phyloP scores from a whole-genome alignment of 2,329 filamentous ascomycete species.

The Colletotrichum navitas region DNA sequence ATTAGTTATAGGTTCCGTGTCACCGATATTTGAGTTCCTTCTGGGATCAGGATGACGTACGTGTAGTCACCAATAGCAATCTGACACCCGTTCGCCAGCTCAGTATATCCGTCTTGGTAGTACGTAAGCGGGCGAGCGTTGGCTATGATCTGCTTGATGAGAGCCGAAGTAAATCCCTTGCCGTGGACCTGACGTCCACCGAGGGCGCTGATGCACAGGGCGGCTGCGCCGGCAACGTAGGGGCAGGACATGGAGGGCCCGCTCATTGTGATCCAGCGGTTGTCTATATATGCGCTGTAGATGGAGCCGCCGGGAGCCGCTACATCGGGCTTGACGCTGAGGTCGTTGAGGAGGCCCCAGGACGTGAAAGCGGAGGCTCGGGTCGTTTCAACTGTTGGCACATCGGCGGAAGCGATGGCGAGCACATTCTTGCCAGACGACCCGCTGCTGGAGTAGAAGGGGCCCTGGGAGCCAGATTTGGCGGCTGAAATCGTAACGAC shows the following conservation, averaged over 20 bases:
- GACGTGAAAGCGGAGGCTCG: slow-evolving; percentile 51
- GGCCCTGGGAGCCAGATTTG: slow-evolving; percentile 62
- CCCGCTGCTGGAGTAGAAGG: slow-evolving; percentile 59
- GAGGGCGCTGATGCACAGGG: slow-evolving; percentile 51
- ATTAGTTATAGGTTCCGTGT: not conserved
- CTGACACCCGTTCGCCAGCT: slow-evolving; percentile 55
- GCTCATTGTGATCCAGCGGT: slow-evolving; percentile 54
- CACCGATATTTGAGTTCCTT: not conserved
- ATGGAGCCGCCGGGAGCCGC: slow-evolving; percentile 57
- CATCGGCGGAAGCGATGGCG: slow-evolving; percentile 57
- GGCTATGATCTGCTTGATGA: slow-evolving; percentile 51
- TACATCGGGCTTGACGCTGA: slow-evolving; percentile 59
- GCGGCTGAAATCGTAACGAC: slow-evolving; percentile 64
- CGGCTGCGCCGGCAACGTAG: slow-evolving; percentile 58
- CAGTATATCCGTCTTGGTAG: slow-evolving; percentile 45
- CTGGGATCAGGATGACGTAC: slow-evolving; percentile 43
- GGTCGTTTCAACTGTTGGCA: slow-evolving; percentile 15
- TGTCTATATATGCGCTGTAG: slow-evolving; percentile 58
- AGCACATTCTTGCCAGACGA: slow-evolving; percentile 58
- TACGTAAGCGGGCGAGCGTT: slow-evolving; percentile 48
- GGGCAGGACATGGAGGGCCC: slow-evolving; percentile 65
- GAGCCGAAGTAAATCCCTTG: slow-evolving; percentile 47
- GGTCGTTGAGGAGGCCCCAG: slow-evolving; percentile 59
- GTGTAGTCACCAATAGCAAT: slow-evolving; percentile 57
- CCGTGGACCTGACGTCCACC: slow-evolving; percentile 51